These are phyloP conservation scores for Pistacia atlantica DNA, from an alignment of 345 rosid genomes.

Conservation along the genomic window DNA sequence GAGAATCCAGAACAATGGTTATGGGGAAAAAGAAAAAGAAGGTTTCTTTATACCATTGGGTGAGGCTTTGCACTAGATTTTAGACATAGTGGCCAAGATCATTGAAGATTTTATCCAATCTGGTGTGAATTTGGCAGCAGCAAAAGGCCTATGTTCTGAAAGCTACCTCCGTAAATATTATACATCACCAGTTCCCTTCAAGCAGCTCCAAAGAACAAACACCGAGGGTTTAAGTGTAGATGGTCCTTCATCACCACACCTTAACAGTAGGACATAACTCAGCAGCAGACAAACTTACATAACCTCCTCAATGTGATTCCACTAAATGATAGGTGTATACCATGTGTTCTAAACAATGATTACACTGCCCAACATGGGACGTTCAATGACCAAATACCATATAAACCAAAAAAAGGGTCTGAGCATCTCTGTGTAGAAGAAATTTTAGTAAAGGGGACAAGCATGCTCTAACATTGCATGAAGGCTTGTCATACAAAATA, in stretches of 20 bases:
- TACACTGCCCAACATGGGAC: not conserved
- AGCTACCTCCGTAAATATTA: not conserved
- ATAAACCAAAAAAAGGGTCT: not conserved
- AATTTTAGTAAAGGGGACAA: not conserved
- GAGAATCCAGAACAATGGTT: not conserved
- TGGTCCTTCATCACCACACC: not conserved
- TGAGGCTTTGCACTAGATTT: conserved; percentile 2
- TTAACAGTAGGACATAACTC: not conserved
- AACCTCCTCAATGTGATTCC: not conserved
- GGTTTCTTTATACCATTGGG: not conserved
- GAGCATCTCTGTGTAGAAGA: not conserved
- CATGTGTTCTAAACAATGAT: not conserved
- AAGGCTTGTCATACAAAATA: too few species aligned
- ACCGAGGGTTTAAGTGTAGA: not conserved
- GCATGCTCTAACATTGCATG: too few species aligned
- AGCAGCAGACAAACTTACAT: not conserved
- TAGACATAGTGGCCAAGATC: not conserved
- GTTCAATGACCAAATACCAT: not conserved
- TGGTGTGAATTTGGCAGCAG: not conserved
- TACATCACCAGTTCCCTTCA: not conserved
- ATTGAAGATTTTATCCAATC: not conserved
- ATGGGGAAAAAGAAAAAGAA: not conserved
- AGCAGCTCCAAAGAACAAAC: not conserved
- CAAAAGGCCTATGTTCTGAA: conserved; percentile 3
- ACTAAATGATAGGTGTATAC: not conserved